Evolutionary conservation across 148 eudicot species (phyloP).

Genomic region (Heliamphora exappendiculata): DNA sequence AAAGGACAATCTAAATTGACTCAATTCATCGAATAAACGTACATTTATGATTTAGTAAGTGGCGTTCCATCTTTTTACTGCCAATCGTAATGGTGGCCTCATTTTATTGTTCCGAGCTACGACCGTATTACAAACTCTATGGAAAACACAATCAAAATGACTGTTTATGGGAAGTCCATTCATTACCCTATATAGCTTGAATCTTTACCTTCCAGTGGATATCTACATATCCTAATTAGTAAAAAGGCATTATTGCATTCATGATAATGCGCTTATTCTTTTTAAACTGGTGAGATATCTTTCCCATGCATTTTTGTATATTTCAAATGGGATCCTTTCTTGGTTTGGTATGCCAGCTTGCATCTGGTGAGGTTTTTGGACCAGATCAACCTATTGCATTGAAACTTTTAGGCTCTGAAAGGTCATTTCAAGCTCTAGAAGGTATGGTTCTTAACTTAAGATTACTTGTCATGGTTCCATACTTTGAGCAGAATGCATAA

Average conservation of each 20-base stretch:
- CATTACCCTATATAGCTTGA: not conserved
- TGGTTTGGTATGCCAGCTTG: constrained; percentile 50
- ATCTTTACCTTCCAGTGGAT: not conserved
- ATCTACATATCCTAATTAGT: not conserved
- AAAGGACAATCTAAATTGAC: not conserved
- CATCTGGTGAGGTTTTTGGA: constrained; percentile 91
- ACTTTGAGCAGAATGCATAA: not conserved
- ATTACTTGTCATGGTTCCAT: not conserved
- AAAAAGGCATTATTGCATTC: not conserved
- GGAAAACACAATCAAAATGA: not conserved
- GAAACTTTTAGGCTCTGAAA: constrained; percentile 68
- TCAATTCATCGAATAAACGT: not conserved
- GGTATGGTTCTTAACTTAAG: constrained; percentile 25
- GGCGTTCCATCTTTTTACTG: not conserved
- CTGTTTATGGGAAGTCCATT: not conserved
- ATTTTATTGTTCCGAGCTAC: not conserved
- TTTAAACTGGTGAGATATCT: not conserved
- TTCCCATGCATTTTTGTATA: not conserved
- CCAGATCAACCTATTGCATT: constrained; percentile 80
- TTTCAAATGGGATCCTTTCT: not conserved
- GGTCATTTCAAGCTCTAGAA: constrained; percentile 73
- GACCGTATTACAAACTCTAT: not conserved
- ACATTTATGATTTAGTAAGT: not conserved
- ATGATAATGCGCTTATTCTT: not conserved
- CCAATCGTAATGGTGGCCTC: not conserved